Conservation (phyloP, 2,329 filamentous ascomycete genomes). For the Dothidotthia symphoricarpi region DNA sequence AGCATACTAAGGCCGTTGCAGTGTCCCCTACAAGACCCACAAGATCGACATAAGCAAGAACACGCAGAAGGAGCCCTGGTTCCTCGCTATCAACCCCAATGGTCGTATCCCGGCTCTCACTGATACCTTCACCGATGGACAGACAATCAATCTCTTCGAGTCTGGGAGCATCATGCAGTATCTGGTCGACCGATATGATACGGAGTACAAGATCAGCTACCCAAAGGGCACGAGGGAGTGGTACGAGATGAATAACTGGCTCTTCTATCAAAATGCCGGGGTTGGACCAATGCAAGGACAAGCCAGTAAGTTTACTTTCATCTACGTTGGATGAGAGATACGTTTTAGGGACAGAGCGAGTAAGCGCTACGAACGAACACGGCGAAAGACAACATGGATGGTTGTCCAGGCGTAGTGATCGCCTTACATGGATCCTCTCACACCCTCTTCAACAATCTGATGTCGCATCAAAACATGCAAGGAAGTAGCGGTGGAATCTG, state of each 20-base stretch:
- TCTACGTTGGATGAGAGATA: too few relatives aligned
- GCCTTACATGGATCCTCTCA: too few relatives aligned
- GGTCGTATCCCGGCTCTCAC: conserved; percentile 86
- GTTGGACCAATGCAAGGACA: conserved; percentile 81
- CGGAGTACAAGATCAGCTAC: conserved; percentile 78
- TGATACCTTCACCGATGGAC: conserved; percentile 69
- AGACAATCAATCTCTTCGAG: conserved; percentile 76
- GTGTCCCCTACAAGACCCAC: conserved; percentile 72
- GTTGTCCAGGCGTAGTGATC: too few relatives aligned
- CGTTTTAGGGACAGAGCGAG: too few relatives aligned
- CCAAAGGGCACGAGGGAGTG: conserved; percentile 69
- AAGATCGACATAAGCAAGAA: conserved; percentile 71
- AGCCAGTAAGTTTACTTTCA: conserved; percentile 45
- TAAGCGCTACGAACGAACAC: too few relatives aligned
- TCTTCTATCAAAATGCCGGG: conserved; percentile 70
- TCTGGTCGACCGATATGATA: conserved; percentile 77
- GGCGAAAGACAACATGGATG: too few relatives aligned
- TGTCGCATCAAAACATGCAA: too few relatives aligned
- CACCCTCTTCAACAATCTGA: too few relatives aligned
- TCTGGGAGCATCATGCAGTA: conserved; percentile 83
- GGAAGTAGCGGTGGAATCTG: too few relatives aligned
- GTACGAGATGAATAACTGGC: conserved; percentile 76
- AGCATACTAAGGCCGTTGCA: conserved; percentile 5
- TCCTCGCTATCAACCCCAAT: conserved; percentile 88
- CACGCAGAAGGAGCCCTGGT: conserved; percentile 83